Conservation (phyloP, 1,139 yeast genomes). For the Lodderomyces elongisporus region DNA sequence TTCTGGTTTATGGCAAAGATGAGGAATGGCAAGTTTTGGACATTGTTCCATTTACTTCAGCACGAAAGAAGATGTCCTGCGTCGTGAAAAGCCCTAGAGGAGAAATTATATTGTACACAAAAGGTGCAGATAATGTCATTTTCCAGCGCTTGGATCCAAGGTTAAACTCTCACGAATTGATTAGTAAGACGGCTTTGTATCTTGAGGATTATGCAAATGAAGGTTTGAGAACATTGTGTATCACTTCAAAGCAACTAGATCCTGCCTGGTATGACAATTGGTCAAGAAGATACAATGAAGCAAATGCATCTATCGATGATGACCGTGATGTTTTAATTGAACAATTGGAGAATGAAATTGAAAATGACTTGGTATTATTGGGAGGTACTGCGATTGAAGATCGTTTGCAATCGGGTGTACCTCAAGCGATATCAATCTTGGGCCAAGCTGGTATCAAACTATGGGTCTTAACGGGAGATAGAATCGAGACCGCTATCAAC, state of each 20-base stretch:
- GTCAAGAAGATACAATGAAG: slow-evolving; percentile 65
- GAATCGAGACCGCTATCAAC: slow-evolving; percentile 95
- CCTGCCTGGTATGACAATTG: slow-evolving; percentile 60
- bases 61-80: slow-evolving; percentile 76
- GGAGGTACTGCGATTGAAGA: slow-evolving; percentile 99
- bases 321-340: slow-evolving; percentile 79
- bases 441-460: slow-evolving; percentile 90
- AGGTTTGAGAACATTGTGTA: slow-evolving; percentile 90
- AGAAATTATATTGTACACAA: slow-evolving; percentile 47
- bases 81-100: slow-evolving; percentile 45
- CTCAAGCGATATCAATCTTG: slow-evolving; percentile 80
- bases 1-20: slow-evolving; percentile 71
- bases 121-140: slow-evolving; percentile 94
- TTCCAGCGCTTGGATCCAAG: slow-evolving; percentile 59
- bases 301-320: slow-evolving; percentile 65
- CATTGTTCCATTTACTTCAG: slow-evolving; percentile 79
- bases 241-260: slow-evolving; percentile 74
- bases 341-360: slow-evolving; percentile 73
- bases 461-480: slow-evolving; percentile 98
- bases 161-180: slow-evolving; percentile 29
- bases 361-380: slow-evolving; percentile 60
- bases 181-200: slow-evolving; percentile 62
- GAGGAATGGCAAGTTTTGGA: slow-evolving; percentile 71
- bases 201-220: slow-evolving; percentile 93
- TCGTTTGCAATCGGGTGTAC: slow-evolving; percentile 92